Evolutionary conservation across 1,139 yeast genomes (phyloP).

Genomic region (Debaryomyces sp.): DNA sequence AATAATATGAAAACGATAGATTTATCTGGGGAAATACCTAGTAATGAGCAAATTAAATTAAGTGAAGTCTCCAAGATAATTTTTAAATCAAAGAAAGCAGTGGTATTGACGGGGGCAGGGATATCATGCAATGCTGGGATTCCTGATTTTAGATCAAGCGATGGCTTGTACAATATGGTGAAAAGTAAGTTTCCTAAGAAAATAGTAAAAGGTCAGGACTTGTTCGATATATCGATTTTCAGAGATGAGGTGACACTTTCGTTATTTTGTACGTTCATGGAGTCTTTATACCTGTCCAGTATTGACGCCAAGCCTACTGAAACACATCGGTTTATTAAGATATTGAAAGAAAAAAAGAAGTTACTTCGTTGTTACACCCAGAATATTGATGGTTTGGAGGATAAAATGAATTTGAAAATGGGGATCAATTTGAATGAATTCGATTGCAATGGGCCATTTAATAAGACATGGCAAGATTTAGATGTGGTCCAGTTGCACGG

Average conservation of each 20-base stretch:
- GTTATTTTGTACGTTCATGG: conserved; percentile 82
- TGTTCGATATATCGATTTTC: conserved; percentile 84
- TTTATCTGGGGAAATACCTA: conserved; percentile 19
- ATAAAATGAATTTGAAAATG: conserved; percentile 43
- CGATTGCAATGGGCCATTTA: conserved; percentile 26
- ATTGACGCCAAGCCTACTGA: conserved; percentile 74
- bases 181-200: conserved; percentile 63
- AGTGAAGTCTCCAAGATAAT: conserved; percentile 46
- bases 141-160: conserved; percentile 86
- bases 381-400: conserved; percentile 59
- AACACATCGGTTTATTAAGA: conserved; percentile 77
- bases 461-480: conserved; percentile 56
- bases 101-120: conserved; percentile 89
- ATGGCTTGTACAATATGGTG: conserved; percentile 80
- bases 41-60: conserved; percentile 26
- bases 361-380: conserved; percentile 84
- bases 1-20: conserved; percentile 9
- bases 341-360: conserved; percentile 64
- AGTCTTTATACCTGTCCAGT: conserved; percentile 65
- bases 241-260: conserved; percentile 63
- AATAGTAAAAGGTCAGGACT: conserved; percentile 79
- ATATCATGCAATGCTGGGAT: conserved; percentile 96
- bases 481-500: conserved; percentile 94
- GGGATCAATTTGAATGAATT: conserved; percentile 41
- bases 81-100: conserved; percentile 51